These are phyloP conservation scores for Dactylorhiza incarnata DNA, from an alignment of 106 monocot species.

Conservation along the genomic window DNA sequence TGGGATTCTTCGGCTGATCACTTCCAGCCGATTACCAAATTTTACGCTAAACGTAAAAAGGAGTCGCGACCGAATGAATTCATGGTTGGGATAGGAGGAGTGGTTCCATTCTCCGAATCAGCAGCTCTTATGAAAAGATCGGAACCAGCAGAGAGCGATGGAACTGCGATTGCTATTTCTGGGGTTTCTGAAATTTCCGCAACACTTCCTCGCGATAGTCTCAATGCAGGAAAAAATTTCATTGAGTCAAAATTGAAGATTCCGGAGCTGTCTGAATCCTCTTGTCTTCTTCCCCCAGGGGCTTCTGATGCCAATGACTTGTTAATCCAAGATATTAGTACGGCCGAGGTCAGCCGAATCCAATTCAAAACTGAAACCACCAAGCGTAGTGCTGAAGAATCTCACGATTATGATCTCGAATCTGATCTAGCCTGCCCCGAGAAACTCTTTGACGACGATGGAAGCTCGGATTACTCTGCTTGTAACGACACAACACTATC, in stretches of 20 bases:
- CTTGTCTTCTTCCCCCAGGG: constrained; percentile 12
- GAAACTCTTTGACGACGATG: constrained; percentile 25
- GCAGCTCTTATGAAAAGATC: background rate
- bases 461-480: constrained; percentile 30
- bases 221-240: constrained; percentile 8
- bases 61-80: background rate
- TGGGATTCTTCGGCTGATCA: background rate
- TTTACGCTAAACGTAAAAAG: constrained; percentile 21
- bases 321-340: background rate
- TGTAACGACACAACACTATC: constrained; percentile 39
- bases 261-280: constrained; percentile 34
- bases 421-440: constrained; percentile 59
- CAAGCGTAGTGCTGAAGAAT: background rate
- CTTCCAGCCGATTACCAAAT: background rate
- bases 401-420: constrained; percentile 14
- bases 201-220: constrained; percentile 17
- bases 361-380: constrained; percentile 8
- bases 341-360: background rate
- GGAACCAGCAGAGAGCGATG: constrained; percentile 10
- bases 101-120: background rate
- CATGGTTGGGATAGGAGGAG: background rate
- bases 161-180: constrained; percentile 23
- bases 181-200: constrained; percentile 30
- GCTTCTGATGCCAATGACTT: constrained; percentile 10
- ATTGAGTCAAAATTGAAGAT: constrained; percentile 5